phyloP scores from a whole-genome alignment of 257 asterid genomes.

The Solanum dulcamara region DNA sequence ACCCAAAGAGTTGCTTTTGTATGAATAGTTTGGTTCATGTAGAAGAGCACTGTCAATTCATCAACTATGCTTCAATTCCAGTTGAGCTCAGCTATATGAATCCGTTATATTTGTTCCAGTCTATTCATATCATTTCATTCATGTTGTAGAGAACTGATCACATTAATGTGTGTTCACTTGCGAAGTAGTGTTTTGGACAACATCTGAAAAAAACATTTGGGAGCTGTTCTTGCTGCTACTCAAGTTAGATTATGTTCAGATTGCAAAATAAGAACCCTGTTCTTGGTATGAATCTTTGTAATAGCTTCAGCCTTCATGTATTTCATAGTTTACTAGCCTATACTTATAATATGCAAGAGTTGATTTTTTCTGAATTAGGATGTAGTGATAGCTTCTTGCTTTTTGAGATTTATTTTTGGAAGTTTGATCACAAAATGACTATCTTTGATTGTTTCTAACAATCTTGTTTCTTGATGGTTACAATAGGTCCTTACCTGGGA shows the following conservation, averaged over 20 bases:
- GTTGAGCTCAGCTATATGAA: not conserved
- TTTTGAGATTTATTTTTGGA: not conserved
- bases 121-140: not conserved
- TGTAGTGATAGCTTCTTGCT: conserved; percentile 1
- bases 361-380: conserved; percentile 6
- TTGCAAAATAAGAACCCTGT: not conserved
- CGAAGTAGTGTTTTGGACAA: not conserved
- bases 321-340: not conserved
- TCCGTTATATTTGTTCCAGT: not conserved
- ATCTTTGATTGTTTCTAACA: not conserved
- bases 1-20: not conserved
- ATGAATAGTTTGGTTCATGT: not conserved
- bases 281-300: not conserved
- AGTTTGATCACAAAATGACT: not conserved
- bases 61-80: not conserved
- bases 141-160: not conserved
- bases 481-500: conserved; percentile 78
- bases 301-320: not conserved
- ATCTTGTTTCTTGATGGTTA: conserved; percentile 7
- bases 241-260: not conserved
- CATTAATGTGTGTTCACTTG: not conserved
- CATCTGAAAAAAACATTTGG: not conserved
- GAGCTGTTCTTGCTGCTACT: not conserved
- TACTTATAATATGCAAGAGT: not conserved
- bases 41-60: not conserved